Conservation (phyloP, 148 eudicot genomes). For the Silene conica region DNA sequence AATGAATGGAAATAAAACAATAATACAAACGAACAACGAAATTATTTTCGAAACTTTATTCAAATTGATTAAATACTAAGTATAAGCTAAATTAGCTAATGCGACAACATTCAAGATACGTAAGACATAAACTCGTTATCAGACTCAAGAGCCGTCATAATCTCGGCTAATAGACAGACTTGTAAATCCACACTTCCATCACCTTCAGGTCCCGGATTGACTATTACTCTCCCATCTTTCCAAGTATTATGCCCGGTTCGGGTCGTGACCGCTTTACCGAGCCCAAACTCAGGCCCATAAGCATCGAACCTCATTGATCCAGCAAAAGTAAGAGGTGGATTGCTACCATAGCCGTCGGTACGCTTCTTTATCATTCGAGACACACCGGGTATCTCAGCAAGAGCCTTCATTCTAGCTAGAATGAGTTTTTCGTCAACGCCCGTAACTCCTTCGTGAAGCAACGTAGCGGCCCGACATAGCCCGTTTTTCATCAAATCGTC, state of each 20-base stretch:
- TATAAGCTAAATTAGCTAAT: too few relatives aligned
- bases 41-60: too few relatives aligned
- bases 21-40: too few relatives aligned
- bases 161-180: conserved; percentile 49
- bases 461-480: conserved; percentile 13
- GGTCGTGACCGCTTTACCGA: conserved; percentile 52
- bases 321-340: conserved; percentile 50
- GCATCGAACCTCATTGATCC: conserved; percentile 61
- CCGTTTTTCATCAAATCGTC: conserved; percentile 9
- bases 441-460: not conserved
- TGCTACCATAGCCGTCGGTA: conserved; percentile 24
- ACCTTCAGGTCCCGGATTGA: conserved; percentile 57
- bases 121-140: conserved; percentile 63
- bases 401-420: not conserved
- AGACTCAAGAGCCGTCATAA: conserved; percentile 44
- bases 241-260: conserved; percentile 55
- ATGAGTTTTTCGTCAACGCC: not conserved
- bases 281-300: conserved; percentile 79
- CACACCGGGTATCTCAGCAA: not conserved
- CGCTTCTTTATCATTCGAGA: conserved; percentile 17
- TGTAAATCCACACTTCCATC: conserved; percentile 64
- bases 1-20: too few relatives aligned
- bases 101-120: conserved; percentile 16
- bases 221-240: conserved; percentile 65
- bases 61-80: too few relatives aligned